phyloP scores from a whole-genome alignment of 2,329 filamentous ascomycete species.

The Hypoxylon sp. region DNA sequence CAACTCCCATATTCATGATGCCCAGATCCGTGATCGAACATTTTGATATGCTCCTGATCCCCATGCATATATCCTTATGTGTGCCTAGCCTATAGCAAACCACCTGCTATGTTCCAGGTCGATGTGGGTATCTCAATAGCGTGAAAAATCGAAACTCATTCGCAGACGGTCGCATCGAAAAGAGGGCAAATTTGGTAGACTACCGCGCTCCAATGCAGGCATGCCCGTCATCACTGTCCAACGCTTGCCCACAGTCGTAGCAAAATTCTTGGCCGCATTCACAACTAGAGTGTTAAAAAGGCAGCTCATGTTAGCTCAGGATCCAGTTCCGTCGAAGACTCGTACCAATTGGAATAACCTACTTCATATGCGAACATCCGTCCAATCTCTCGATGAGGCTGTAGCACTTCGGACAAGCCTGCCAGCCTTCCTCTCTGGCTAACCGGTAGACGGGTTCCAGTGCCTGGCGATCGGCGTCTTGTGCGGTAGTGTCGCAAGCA shows the following conservation, averaged over 20 bases:
- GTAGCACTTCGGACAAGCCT: constrained; percentile 40
- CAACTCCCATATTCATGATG: too few species aligned
- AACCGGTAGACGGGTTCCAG: constrained; percentile 20
- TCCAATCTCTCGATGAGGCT: constrained; percentile 35
- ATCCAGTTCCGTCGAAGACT: neutral
- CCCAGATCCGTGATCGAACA: too few species aligned
- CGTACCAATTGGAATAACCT: constrained; percentile 4
- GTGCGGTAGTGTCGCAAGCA: constrained; percentile 29
- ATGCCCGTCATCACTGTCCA: too few species aligned
- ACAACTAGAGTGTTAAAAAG: constrained; percentile 32
- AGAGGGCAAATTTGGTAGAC: too few species aligned
- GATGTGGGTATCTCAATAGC: neutral
- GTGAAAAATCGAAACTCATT: neutral
- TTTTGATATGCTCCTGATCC: too few species aligned
- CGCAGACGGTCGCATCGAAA: neutral
- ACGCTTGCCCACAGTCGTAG: constrained; percentile 38
- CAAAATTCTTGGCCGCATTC: constrained; percentile 39
- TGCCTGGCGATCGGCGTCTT: neutral
- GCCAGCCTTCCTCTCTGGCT: constrained; percentile 38
- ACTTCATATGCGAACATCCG: constrained; percentile 40
- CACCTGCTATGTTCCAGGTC: too few species aligned
- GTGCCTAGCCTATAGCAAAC: too few species aligned
- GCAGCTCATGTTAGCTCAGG: constrained; percentile 5
- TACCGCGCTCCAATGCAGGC: too few species aligned
- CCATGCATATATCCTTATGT: too few species aligned